Evolutionary conservation across 225 moss, liverwort and hornwort species (phyloP).

Genomic region (Physcomitrium patens): DNA sequence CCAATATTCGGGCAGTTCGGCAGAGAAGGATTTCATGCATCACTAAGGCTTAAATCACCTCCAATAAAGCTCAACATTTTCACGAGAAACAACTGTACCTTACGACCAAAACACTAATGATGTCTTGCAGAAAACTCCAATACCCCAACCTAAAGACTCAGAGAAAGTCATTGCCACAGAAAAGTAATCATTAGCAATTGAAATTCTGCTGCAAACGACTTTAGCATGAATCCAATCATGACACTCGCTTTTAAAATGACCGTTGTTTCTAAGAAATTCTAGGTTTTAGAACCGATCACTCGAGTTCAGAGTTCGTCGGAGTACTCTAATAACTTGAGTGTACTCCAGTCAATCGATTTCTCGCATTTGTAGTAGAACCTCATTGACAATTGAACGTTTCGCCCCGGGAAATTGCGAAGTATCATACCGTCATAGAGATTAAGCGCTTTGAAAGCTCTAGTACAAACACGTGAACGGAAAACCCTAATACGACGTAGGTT

Average conservation of each 20-base stretch:
- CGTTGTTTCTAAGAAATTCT: background rate
- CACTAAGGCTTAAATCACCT: conserved; percentile 8
- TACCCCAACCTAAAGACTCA: conserved; percentile 22
- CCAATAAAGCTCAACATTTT: conserved; percentile 4
- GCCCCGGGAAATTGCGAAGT: background rate
- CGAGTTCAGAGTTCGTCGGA: background rate
- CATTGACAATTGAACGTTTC: conserved; percentile 21
- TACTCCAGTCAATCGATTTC: conserved; percentile 3
- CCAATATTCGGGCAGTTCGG: background rate
- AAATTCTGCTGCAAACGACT: conserved; percentile 3
- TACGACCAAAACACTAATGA: conserved; percentile 16
- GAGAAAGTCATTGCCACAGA: conserved; percentile 3
- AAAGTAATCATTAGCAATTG: conserved; percentile 7
- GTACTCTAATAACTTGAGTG: background rate
- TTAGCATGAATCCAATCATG: background rate
- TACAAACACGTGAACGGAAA: background rate
- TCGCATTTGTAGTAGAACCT: background rate
- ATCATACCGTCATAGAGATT: background rate
- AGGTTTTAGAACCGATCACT: conserved; percentile 4
- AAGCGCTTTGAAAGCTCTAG: conserved; percentile 12
- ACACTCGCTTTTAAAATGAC: background rate
- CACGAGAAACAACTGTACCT: background rate
- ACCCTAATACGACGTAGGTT: conserved; percentile 26
- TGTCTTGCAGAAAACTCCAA: background rate
- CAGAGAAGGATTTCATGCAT: background rate